Evolutionary conservation across 352 stramenopile genomes (phyloP).

Genomic region (Phytopythium aichiense): DNA sequence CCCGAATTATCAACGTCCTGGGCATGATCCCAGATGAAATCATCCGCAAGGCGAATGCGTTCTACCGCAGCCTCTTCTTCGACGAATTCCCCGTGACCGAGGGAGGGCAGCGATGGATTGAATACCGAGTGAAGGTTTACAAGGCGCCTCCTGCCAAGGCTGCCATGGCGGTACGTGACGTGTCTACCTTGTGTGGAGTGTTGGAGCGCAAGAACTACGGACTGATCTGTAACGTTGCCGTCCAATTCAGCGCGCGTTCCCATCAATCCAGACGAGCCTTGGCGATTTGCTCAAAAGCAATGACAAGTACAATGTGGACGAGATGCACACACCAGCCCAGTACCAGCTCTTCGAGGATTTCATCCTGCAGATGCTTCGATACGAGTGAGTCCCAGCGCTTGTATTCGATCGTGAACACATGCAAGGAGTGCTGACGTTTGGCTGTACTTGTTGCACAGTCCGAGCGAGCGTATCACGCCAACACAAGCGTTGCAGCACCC

Average conservation of each 20-base stretch:
- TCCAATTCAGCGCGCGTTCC: constrained; percentile 15
- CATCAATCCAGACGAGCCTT: constrained; percentile 37
- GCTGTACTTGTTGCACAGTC: constrained; percentile 27
- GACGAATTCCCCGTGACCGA: constrained; percentile 69
- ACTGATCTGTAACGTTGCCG: too few relatives aligned
- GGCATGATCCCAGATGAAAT: constrained; percentile 92
- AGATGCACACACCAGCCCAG: constrained; percentile 71
- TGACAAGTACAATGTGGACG: constrained; percentile 33
- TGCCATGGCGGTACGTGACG: constrained; percentile 27
- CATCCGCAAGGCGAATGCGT: constrained; percentile 83
- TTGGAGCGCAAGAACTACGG: too few relatives aligned
- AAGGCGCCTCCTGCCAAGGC: constrained; percentile 37
- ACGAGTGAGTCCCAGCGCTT: constrained; percentile 60
- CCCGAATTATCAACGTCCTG: constrained; percentile 94
- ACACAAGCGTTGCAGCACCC: constrained; percentile 92
- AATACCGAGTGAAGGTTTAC: constrained; percentile 66
- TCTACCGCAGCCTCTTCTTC: constrained; percentile 91
- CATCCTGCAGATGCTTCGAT: constrained; percentile 94
- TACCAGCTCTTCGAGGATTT: constrained; percentile 94
- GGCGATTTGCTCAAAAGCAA: constrained; percentile 56
- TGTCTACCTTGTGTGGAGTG: too few relatives aligned
- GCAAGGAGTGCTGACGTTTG: background rate
- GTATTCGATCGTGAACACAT: background rate
- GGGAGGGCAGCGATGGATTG: constrained; percentile 45
- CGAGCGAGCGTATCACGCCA: constrained; percentile 88